Evolutionary conservation across 2,329 filamentous ascomycete species (phyloP).

Genomic region (Penicillium sp.): DNA sequence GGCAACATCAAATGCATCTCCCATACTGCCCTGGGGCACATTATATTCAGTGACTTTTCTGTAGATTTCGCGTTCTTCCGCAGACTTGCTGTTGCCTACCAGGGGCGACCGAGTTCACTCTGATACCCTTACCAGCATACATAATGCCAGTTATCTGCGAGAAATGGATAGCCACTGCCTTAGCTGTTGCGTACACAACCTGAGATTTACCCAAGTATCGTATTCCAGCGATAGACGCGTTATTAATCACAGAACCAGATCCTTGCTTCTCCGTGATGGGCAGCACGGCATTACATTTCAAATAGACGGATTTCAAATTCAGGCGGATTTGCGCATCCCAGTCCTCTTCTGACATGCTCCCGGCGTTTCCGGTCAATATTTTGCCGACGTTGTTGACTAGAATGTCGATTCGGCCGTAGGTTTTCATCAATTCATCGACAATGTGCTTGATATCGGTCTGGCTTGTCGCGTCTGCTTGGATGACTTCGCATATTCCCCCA

Average conservation of each 20-base stretch:
- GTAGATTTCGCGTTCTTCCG: conserved; percentile 44
- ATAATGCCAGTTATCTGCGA: conserved; percentile 57
- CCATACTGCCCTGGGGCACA: conserved; percentile 65
- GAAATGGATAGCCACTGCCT: conserved; percentile 59
- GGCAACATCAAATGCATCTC: conserved; percentile 65
- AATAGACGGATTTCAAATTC: conserved; percentile 63
- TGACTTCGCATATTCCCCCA: conserved; percentile 44
- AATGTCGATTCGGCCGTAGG: conserved; percentile 63
- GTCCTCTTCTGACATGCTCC: conserved; percentile 48
- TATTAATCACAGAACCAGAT: conserved; percentile 53
- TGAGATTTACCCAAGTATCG: conserved; percentile 60
- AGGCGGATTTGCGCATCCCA: conserved; percentile 61
- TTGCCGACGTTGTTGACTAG: conserved; percentile 52
- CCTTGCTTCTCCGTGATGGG: conserved; percentile 61
- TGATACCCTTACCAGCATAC: conserved; percentile 44
- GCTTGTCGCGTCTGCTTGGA: conserved; percentile 59
- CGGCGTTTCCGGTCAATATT: conserved; percentile 59
- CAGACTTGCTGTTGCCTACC: conserved; percentile 54
- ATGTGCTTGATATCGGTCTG: conserved; percentile 57
- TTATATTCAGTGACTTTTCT: conserved; percentile 44
- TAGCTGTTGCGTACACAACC: conserved; percentile 60
- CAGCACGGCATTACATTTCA: conserved; percentile 57
- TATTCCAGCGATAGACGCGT: conserved; percentile 54
- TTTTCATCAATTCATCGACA: conserved; percentile 58
- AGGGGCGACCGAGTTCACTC: conserved; percentile 62